phyloP scores from a whole-genome alignment of 2,329 filamentous ascomycete genomes.

The Bretziella fagacearum region DNA sequence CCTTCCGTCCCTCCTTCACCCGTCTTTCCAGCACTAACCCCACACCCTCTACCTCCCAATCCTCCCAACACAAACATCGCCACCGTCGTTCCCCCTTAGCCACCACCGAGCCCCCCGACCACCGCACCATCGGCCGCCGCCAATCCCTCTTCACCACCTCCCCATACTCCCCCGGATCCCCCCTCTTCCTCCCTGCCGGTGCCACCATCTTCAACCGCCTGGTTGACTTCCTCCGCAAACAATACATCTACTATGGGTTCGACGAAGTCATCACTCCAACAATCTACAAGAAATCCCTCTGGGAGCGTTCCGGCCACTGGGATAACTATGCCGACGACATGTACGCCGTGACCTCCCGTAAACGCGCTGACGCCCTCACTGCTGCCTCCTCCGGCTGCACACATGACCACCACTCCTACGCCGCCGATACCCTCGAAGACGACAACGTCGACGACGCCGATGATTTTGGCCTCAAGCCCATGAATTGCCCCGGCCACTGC shows the following conservation, averaged over 20 bases:
- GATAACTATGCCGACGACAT: slow-evolving; percentile 86
- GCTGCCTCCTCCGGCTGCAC: neutral
- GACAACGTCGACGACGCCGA: slow-evolving; percentile 30
- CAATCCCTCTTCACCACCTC: slow-evolving; percentile 70
- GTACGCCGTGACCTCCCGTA: slow-evolving; percentile 56
- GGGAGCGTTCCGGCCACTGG: slow-evolving; percentile 73
- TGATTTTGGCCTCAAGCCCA: slow-evolving; percentile 73
- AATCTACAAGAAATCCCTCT: slow-evolving; percentile 77
- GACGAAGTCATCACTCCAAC: slow-evolving; percentile 78
- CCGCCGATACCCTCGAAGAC: slow-evolving; percentile 23
- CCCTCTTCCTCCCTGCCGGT: slow-evolving; percentile 69
- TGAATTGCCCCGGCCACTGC: slow-evolving; percentile 87
- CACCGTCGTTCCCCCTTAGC: neutral
- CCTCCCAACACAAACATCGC: neutral
- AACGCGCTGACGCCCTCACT: slow-evolving; percentile 2
- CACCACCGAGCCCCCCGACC: slow-evolving; percentile 27
- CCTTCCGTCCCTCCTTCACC: neutral
- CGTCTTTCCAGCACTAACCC: neutral
- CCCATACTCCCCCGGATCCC: slow-evolving; percentile 66
- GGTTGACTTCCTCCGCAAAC: slow-evolving; percentile 61
- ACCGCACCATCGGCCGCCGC: slow-evolving; percentile 41
- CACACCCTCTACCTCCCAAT: neutral
- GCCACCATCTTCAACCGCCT: slow-evolving; percentile 71
- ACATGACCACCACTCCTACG: slow-evolving; percentile 13
- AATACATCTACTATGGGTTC: slow-evolving; percentile 74